Evolutionary conservation across 2,329 filamentous ascomycete genomes (phyloP), one percentile per base, ranked within the genome.

Genomic region (Celoporthe dispersa): DNA sequence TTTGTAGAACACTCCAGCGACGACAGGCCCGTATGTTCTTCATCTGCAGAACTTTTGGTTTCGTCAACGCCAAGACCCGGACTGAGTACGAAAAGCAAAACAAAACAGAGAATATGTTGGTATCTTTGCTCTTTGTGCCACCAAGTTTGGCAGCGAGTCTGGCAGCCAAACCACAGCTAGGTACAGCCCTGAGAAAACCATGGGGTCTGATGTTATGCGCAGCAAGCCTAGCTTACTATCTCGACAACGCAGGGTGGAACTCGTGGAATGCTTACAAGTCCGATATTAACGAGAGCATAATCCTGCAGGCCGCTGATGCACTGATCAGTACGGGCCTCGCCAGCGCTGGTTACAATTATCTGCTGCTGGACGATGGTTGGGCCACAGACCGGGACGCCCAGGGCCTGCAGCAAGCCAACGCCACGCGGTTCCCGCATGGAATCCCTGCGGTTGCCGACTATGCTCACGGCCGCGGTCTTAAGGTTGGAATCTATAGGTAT

Each of bases 221-320:
- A 44, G 16, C 41, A 44, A 16, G 41, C 16, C 41, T 14, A 44
- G 41, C 2, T 44, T 35, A 35, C 35, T 5, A 48, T 4, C 12
- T 48, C 12, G 41, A 44, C 35, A 35, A 35, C 35, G 19, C 44
- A 57, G 53, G n/a, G 14, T 57, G 53, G 53, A 57, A 57, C 6
- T 57, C 53, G 16, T 57, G 16, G n/a, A 57, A 57, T 57, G n/a
- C 53, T 8, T 57, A 57, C 53, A 57, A 57, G 53, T 25, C 31
- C 25, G 4, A 14, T 31, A 33, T 57, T 9, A 57, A 57, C 53
- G 25, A 57, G 4, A 57, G 53, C n/a, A 33, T 33, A 2, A 57
- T 57, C n/a, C 22, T 28, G 2, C 22, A 33, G n/a, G 11, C 5
- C n/a, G 14, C 31, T 33, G 53, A 57, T 33, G 25, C 25, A 28